Conservation (phyloP, 441 rosid species). For the Euphorbia neoarborescens region DNA sequence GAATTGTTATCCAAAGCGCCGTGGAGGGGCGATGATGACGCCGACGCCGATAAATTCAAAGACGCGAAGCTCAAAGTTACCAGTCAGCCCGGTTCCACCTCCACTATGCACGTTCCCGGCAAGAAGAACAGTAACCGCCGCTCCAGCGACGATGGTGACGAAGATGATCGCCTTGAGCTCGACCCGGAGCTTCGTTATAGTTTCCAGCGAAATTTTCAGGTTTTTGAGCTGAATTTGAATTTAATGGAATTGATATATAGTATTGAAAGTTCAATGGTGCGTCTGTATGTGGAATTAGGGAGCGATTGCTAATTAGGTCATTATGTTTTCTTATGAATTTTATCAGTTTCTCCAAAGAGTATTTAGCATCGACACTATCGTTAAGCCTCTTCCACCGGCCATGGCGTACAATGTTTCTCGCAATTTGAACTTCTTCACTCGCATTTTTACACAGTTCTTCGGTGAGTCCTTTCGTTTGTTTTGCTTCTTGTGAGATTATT, state of each 20-base stretch:
- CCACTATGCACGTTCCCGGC: conserved; percentile 80
- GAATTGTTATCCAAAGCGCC: conserved; percentile 73
- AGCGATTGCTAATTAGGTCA: not conserved
- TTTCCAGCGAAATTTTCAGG: conserved; percentile 82
- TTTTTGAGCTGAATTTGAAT: conserved; percentile 13
- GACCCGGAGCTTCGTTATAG: conserved; percentile 94
- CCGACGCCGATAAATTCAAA: conserved; percentile 46
- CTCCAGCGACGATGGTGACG: conserved; percentile 31
- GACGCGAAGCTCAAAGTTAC: conserved; percentile 74
- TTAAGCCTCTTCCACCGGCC: conserved; percentile 93
- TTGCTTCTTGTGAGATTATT: not conserved
- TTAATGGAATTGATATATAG: not conserved
- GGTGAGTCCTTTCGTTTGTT: conserved; percentile 37
- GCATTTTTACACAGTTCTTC: conserved; percentile 95
- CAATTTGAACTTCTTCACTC: conserved; percentile 84
- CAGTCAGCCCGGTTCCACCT: conserved; percentile 52
- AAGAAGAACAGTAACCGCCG: conserved; percentile 27
- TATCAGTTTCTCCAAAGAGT: conserved; percentile 80
- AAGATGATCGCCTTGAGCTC: conserved; percentile 45
- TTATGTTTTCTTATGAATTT: not conserved
- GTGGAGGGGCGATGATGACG: conserved; percentile 60
- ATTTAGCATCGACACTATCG: conserved; percentile 81
- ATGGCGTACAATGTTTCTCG: conserved; percentile 83
- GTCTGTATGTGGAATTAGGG: not conserved
- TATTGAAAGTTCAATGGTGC: not conserved